phyloP scores from a whole-genome alignment of 2,329 filamentous ascomycete species.

The Colletotrichum melonis region DNA sequence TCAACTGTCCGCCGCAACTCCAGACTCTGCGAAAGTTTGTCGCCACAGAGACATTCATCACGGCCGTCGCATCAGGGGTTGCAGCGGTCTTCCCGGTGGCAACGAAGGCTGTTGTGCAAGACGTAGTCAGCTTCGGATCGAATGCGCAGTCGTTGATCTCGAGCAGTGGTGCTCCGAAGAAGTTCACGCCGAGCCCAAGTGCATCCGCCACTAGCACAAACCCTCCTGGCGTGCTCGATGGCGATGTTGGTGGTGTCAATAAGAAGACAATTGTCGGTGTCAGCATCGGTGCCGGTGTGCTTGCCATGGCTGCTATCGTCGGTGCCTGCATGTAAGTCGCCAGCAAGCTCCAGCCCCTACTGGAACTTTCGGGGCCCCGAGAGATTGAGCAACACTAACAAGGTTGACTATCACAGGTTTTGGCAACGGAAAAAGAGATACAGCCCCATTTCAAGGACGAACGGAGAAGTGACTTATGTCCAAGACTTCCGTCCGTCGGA shows the following conservation, averaged over 20 bases:
- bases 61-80: slow-evolving; percentile 51
- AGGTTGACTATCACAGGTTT: background rate
- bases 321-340: slow-evolving; percentile 29
- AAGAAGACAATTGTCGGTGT: slow-evolving; percentile 61
- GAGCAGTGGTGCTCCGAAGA: background rate
- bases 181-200: slow-evolving; percentile 5
- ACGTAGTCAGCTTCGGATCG: slow-evolving; percentile 13
- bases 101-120: background rate
- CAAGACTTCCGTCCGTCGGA: background rate
- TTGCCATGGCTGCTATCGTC: slow-evolving; percentile 47
- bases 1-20: slow-evolving; percentile 62
- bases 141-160: slow-evolving; percentile 3
- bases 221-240: slow-evolving; percentile 38
- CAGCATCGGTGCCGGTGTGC: slow-evolving; percentile 57
- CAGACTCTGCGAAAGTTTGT: slow-evolving; percentile 56
- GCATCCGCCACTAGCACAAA: background rate
- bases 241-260: slow-evolving; percentile 47
- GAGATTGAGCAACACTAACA: background rate
- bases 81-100: slow-evolving; percentile 49
- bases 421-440: slow-evolving; percentile 1
- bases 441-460: background rate
- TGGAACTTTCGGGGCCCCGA: no score
- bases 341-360: no score
- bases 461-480: background rate
- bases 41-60: slow-evolving; percentile 52